These are phyloP conservation scores for Volvox africanus DNA, from an alignment of 139 green algal species.

Conservation along the genomic window DNA sequence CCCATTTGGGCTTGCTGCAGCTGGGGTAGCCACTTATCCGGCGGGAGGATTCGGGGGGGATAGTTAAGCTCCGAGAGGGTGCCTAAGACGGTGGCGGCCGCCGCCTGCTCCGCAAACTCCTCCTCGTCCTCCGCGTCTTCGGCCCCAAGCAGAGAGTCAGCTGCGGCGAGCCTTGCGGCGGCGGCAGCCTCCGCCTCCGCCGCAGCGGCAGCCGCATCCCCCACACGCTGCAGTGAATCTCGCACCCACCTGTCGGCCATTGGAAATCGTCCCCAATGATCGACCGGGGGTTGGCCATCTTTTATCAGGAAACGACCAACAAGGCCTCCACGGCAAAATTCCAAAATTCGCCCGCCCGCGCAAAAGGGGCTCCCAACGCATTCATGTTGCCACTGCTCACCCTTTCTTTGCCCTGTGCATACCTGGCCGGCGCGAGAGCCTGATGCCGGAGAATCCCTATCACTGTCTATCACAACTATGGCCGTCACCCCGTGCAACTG, in stretches of 20 bases:
- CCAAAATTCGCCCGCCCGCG: not conserved
- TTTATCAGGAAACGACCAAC: no score
- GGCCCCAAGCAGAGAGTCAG: not conserved
- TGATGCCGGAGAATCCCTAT: no score
- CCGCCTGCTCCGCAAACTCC: not conserved
- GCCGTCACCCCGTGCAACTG: no score
- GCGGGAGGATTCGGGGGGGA: constrained; percentile 9
- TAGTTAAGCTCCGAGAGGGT: constrained; percentile 35
- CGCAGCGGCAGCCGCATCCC: not conserved
- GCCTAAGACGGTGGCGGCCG: not conserved
- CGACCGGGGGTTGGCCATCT: no score
- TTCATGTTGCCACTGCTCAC: not conserved
- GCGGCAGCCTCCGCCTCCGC: not conserved
- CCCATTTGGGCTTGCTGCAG: not conserved
- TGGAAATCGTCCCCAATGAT: not conserved
- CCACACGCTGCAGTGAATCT: constrained; percentile 19
- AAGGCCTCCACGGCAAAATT: no score
- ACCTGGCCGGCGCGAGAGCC: no score
- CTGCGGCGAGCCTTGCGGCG: not conserved
- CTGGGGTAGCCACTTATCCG: not conserved
- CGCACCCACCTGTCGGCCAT: constrained; percentile 18
- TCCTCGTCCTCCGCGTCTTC: not conserved
- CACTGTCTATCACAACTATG: no score
- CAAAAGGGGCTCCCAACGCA: not conserved
- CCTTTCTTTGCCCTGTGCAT: no score